phyloP scores from a whole-genome alignment of 2,329 filamentous ascomycete species.

The Alternaria triticina region DNA sequence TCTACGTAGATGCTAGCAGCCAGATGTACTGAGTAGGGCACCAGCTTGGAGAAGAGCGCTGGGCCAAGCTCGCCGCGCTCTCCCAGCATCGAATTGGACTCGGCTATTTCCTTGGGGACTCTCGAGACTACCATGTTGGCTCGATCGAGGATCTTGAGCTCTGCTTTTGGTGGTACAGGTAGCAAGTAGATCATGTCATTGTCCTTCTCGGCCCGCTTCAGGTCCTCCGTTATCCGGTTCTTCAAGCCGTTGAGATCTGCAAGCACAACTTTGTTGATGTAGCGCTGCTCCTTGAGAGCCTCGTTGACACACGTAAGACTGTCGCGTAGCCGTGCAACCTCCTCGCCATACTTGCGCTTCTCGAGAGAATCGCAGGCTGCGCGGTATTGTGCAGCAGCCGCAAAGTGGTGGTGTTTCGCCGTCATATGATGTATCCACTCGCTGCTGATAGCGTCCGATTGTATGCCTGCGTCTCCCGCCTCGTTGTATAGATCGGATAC shows the following conservation, averaged over 20 bases:
- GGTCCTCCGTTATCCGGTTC: constrained; percentile 79
- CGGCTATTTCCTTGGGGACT: constrained; percentile 80
- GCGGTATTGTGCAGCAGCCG: constrained; percentile 90
- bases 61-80: constrained; percentile 81
- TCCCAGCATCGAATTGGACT: constrained; percentile 80
- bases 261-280: constrained; percentile 80
- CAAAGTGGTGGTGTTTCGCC: constrained; percentile 97
- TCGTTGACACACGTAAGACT: constrained; percentile 83
- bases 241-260: constrained; percentile 85
- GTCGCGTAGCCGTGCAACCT: constrained; percentile 85
- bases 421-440: constrained; percentile 99
- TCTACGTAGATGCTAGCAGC: constrained; percentile 96
- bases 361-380: constrained; percentile 90
- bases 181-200: constrained; percentile 96
- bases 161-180: constrained; percentile 84
- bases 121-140: constrained; percentile 86
- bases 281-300: constrained; percentile 81
- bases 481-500: constrained; percentile 90
- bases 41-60: constrained; percentile 86
- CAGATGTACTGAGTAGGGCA: constrained; percentile 94
- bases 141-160: constrained; percentile 83
- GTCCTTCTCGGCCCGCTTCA: constrained; percentile 93
- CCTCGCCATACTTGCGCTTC: constrained; percentile 93
- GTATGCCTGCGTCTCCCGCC: constrained; percentile 83
- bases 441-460: constrained; percentile 86